phyloP scores from a whole-genome alignment of 768 basidiomycete species.

The Russula emetica region DNA sequence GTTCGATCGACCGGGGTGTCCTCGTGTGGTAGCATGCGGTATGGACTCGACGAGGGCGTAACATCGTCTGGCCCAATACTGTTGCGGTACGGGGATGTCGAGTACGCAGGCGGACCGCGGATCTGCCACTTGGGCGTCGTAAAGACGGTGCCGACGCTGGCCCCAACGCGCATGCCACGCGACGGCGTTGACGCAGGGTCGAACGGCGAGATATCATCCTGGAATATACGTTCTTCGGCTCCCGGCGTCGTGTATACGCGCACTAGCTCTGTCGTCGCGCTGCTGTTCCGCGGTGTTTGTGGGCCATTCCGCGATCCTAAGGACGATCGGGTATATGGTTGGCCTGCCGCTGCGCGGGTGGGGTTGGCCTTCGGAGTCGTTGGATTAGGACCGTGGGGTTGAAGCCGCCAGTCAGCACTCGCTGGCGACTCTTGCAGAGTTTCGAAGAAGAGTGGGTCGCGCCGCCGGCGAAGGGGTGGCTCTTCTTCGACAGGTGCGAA shows the following conservation, averaged over 20 bases:
- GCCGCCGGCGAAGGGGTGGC: conserved; percentile 37
- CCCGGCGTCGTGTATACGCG: conserved; percentile 32
- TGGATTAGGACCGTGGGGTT: conserved; percentile 36
- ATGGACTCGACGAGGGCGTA: conserved; percentile 3
- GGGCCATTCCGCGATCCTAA: conserved; percentile 48
- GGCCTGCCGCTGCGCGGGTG: conserved; percentile 2
- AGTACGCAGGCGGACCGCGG: conserved; percentile 3
- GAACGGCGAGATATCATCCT: conserved; percentile 56
- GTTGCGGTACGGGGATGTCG: conserved; percentile 10
- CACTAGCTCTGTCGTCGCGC: conserved; percentile 40
- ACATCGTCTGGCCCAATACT: not conserved
- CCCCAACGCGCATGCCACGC: conserved; percentile 52
- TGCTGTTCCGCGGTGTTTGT: conserved; percentile 47
- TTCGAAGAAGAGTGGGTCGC: conserved; percentile 57
- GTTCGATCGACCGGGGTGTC: conserved; percentile 23
- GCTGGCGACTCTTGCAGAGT: conserved; percentile 53
- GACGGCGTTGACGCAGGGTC: conserved; percentile 80
- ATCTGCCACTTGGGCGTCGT: conserved; percentile 26
- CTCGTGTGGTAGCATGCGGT: conserved; percentile 8
- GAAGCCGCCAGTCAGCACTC: conserved; percentile 41
- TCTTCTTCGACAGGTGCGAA: conserved; percentile 68
- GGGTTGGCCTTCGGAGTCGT: conserved; percentile 42
- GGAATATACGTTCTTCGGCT: conserved; percentile 29
- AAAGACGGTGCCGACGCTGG: conserved; percentile 18
- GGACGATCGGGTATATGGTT: conserved; percentile 36